These are phyloP conservation scores for Salvia rosmarinus DNA, from an alignment of 257 asterid species.

Conservation along the genomic window DNA sequence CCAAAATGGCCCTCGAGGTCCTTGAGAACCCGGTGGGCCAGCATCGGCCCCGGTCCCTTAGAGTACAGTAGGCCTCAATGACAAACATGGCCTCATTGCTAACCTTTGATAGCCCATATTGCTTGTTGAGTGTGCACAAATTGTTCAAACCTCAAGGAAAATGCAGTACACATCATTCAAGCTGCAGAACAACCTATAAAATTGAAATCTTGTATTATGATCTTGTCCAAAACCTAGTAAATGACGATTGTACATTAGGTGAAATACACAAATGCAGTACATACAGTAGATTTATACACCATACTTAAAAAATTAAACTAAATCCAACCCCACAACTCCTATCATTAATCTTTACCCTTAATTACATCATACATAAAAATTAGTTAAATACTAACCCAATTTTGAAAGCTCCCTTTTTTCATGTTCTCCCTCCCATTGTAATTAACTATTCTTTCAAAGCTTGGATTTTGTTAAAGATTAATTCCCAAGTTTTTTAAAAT, in stretches of 20 bases:
- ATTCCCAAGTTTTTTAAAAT: neutral
- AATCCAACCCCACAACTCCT: neutral
- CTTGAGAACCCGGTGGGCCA: slow-evolving; percentile 83
- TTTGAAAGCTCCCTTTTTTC: no score
- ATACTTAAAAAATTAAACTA: neutral
- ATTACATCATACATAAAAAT: neutral
- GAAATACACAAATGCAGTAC: neutral
- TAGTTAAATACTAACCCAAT: neutral
- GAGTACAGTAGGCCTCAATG: slow-evolving; percentile 91
- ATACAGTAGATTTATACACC: neutral
- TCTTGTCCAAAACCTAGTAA: neutral
- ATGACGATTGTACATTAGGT: neutral
- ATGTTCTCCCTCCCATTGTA: neutral
- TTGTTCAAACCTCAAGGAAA: slow-evolving; percentile 73
- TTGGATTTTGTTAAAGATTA: neutral
- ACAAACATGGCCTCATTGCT: slow-evolving; percentile 76
- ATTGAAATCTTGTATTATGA: slow-evolving; percentile 24
- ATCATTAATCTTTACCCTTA: neutral
- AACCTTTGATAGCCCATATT: slow-evolving; percentile 75
- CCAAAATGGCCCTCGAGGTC: slow-evolving; percentile 92
- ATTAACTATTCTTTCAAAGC: neutral
- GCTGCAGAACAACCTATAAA: slow-evolving; percentile 71
- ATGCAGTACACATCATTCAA: slow-evolving; percentile 78
- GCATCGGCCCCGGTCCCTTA: slow-evolving; percentile 89
- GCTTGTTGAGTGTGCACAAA: slow-evolving; percentile 67